A percentile compares a stretch with the other conserved stretches of the same genome.
Evolutionary conservation across 768 basidiomycete species (phyloP).

Genomic region (Amanita pseudoporphyria): DNA sequence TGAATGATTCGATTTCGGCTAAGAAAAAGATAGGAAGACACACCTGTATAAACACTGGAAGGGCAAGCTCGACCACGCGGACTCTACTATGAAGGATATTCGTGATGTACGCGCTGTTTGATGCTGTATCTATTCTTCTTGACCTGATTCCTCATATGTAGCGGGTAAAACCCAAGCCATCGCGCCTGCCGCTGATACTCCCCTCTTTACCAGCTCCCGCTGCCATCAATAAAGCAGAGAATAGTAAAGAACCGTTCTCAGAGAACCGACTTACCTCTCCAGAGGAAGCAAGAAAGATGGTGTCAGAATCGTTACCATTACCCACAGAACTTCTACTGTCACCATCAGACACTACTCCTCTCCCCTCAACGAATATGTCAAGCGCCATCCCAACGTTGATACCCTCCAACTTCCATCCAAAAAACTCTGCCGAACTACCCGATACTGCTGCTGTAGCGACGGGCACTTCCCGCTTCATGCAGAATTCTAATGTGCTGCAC

Average conservation of each 20-base stretch:
- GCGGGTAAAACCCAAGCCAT: slow-evolving; percentile 31
- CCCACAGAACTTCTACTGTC: slow-evolving; percentile 28
- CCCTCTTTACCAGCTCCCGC: slow-evolving; percentile 39
- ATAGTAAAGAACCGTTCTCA: slow-evolving; percentile 11
- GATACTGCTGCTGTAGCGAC: slow-evolving; percentile 18
- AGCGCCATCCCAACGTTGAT: slow-evolving; percentile 18
- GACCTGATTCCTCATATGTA: slow-evolving; percentile 15
- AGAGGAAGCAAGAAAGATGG: neutral
- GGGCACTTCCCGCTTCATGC: slow-evolving; percentile 18
- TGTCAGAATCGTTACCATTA: slow-evolving; percentile 1
- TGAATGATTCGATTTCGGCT: neutral
- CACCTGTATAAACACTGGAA: slow-evolving; percentile 37
- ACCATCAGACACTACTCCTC: slow-evolving; percentile 21
- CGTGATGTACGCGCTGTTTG: slow-evolving; percentile 33
- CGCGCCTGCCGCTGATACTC: slow-evolving; percentile 40
- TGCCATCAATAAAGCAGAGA: slow-evolving; percentile 9
- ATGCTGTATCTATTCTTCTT: neutral
- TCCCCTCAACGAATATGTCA: slow-evolving; percentile 13
- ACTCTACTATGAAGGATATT: slow-evolving; percentile 39
- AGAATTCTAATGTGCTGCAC: slow-evolving; percentile 54
- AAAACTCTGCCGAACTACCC: slow-evolving; percentile 8
- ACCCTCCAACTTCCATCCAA: slow-evolving; percentile 23
- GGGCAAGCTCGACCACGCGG: slow-evolving; percentile 44
- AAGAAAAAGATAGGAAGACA: slow-evolving; percentile 24
- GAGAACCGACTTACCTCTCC: slow-evolving; percentile 14